These are phyloP conservation scores for Elasticomyces elasticus DNA, from an alignment of 495 filamentous ascomycete species.

Conservation along the genomic window DNA sequence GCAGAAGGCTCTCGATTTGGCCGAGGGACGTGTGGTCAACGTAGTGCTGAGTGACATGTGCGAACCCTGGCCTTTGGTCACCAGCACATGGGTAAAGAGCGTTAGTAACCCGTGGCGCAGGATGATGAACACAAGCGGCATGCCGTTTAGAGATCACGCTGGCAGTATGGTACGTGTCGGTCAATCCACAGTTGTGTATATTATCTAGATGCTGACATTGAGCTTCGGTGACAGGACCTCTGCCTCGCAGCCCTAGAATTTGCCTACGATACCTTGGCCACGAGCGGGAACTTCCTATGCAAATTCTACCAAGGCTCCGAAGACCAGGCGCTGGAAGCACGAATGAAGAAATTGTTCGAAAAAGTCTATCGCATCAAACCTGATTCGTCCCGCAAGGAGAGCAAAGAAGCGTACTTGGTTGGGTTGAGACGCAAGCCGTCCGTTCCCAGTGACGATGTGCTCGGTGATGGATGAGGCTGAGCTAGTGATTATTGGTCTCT, in stretches of 20 bases:
- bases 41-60: constrained; percentile 98
- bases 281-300: constrained; percentile 82
- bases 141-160: constrained; percentile 74
- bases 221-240: constrained; percentile 53
- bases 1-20: constrained; percentile 27
- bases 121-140: constrained; percentile 98
- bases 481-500: too few relatives aligned
- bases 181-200: not conserved
- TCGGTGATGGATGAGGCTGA: constrained; percentile 23
- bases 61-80: constrained; percentile 77
- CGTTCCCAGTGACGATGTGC: constrained; percentile 34
- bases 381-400: constrained; percentile 84
- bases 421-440: constrained; percentile 51
- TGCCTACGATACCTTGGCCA: constrained; percentile 68
- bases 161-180: constrained; percentile 95
- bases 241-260: constrained; percentile 78
- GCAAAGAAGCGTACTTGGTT: constrained; percentile 79
- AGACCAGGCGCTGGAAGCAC: constrained; percentile 64
- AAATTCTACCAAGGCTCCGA: constrained; percentile 93
- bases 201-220: not conserved
- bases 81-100: constrained; percentile 69
- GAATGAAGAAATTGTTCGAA: constrained; percentile 61
- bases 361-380: constrained; percentile 82
- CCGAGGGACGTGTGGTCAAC: constrained; percentile 58
- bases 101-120: constrained; percentile 87